Evolutionary conservation across 2,329 filamentous ascomycete genomes (phyloP).

Genomic region (Fusarium staphyleae): DNA sequence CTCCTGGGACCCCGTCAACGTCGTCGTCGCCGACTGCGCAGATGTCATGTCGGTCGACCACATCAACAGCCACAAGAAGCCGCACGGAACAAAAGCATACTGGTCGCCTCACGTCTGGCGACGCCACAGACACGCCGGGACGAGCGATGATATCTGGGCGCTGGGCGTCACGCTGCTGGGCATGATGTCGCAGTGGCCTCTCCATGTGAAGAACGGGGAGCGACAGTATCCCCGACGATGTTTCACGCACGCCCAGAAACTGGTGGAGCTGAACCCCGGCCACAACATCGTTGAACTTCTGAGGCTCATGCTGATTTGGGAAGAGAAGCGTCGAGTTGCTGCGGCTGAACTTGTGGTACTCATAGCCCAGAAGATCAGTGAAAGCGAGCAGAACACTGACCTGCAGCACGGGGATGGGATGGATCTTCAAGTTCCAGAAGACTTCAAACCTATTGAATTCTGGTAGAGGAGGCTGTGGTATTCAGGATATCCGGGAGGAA

Average conservation of each 20-base stretch:
- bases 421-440: constrained; percentile 34
- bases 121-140: constrained; percentile 28
- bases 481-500: too few species aligned
- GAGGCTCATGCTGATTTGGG: constrained; percentile 33
- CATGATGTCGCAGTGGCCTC: constrained; percentile 43
- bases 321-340: constrained; percentile 25
- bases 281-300: constrained; percentile 38
- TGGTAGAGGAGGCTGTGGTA: constrained; percentile 34
- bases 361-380: constrained; percentile 13
- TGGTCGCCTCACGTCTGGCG: constrained; percentile 44
- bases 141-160: constrained; percentile 47
- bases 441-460: constrained; percentile 39
- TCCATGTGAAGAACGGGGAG: constrained; percentile 21
- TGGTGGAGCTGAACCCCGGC: constrained; percentile 37
- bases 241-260: constrained; percentile 30
- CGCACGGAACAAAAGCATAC: constrained; percentile 40
- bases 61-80: constrained; percentile 10
- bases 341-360: constrained; percentile 31
- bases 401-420: constrained; percentile 8
- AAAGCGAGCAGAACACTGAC: neutral
- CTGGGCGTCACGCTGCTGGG: constrained; percentile 43
- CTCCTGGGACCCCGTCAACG: constrained; percentile 37
- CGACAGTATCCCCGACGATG: constrained; percentile 38
- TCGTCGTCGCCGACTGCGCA: constrained; percentile 45
- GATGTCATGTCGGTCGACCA: constrained; percentile 37